A percentile compares a stretch with the other conserved stretches of the same genome.
phyloP scores from a whole-genome alignment of 345 rosid genomes.

The Tarenaya hassleriana region DNA sequence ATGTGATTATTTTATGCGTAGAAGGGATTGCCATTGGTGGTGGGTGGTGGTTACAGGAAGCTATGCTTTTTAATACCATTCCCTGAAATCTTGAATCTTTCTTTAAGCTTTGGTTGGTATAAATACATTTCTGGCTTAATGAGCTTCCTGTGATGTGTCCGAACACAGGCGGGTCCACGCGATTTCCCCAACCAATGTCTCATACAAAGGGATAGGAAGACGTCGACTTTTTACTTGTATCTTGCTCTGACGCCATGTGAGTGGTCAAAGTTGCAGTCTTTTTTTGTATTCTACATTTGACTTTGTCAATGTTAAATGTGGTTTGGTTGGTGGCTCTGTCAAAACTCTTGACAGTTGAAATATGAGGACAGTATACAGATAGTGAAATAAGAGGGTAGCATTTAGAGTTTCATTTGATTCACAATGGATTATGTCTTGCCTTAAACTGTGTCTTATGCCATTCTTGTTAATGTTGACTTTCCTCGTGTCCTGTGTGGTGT shows the following conservation, averaged over 20 bases:
- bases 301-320: too few relatives aligned
- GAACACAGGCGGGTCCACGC: constrained; percentile 54
- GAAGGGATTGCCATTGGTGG: too few relatives aligned
- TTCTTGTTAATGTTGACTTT: background rate
- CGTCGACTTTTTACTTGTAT: constrained; percentile 42
- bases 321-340: too few relatives aligned
- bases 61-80: too few relatives aligned
- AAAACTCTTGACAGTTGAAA: too few relatives aligned
- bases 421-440: too few relatives aligned
- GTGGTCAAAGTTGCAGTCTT: constrained; percentile 24
- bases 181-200: constrained; percentile 44
- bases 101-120: too few relatives aligned
- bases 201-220: constrained; percentile 43
- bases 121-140: background rate
- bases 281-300: background rate
- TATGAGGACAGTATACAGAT: background rate
- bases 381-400: too few relatives aligned
- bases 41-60: too few relatives aligned
- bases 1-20: background rate
- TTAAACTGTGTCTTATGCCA: too few relatives aligned
- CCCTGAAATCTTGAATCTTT: too few relatives aligned
- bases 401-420: too few relatives aligned
- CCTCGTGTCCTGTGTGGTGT: background rate
- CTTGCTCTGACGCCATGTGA: constrained; percentile 47
- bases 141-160: background rate